Conservation (phyloP, 441 rosid genomes). For the Rhodomyrtus psidioides region DNA sequence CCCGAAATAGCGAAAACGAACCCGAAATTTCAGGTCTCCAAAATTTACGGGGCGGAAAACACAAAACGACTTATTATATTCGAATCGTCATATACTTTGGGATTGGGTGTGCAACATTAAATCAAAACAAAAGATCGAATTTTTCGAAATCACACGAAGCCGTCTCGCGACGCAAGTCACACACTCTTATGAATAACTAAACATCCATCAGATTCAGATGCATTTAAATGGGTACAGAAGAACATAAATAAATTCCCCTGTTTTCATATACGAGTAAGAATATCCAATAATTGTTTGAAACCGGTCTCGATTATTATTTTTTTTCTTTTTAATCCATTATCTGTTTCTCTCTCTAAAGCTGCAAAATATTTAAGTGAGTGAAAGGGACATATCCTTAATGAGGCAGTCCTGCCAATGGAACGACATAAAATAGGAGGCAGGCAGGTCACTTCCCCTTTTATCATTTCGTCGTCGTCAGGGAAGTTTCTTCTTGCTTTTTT, state of each 20-base stretch:
- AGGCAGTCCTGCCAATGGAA: not conserved
- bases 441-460: not conserved
- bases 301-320: not conserved
- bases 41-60: not conserved
- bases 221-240: not conserved
- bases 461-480: not conserved
- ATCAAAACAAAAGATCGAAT: not conserved
- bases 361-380: not conserved
- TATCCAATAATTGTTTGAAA: not conserved
- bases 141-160: not conserved
- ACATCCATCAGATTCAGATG: not conserved
- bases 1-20: no score
- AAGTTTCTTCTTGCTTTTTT: not conserved
- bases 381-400: not conserved
- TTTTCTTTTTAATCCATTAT: not conserved
- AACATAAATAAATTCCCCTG: not conserved
- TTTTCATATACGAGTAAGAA: not conserved
- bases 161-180: fast-evolving
- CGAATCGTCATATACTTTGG: not conserved
- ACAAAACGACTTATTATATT: not conserved
- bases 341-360: not conserved
- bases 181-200: not conserved
- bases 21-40: not conserved
- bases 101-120: not conserved
- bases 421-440: not conserved